Conservation (phyloP, 2,329 filamentous ascomycete genomes). For the Botrytis medusae region DNA sequence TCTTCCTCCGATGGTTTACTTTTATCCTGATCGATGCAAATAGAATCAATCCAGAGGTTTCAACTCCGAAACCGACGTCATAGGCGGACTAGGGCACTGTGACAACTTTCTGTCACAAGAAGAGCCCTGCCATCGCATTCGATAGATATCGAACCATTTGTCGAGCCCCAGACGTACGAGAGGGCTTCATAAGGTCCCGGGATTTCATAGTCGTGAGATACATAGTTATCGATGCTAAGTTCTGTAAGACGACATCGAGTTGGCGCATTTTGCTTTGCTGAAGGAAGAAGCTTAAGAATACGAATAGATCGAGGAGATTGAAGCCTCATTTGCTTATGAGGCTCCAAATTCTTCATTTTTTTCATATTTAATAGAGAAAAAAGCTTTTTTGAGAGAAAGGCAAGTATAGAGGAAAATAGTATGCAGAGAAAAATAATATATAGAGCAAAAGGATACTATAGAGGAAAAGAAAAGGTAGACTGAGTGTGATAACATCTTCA, state of each 20-base stretch:
- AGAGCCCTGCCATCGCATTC: background rate
- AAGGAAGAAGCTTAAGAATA: background rate
- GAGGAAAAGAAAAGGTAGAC: too few species aligned
- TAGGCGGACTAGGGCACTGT: background rate
- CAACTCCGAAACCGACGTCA: background rate
- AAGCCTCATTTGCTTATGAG: background rate
- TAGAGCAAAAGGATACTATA: too few species aligned
- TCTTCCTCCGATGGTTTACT: background rate
- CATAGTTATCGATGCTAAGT: background rate
- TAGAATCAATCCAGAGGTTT: background rate
- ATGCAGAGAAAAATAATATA: too few species aligned
- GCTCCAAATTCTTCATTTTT: background rate
- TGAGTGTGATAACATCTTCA: too few species aligned
- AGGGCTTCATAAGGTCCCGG: background rate
- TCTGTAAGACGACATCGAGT: background rate
- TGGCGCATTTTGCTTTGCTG: background rate
- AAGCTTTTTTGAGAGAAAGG: too few species aligned
- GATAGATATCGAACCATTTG: background rate
- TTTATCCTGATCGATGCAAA: background rate
- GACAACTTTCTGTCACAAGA: background rate
- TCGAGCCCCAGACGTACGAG: background rate
- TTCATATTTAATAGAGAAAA: too few species aligned
- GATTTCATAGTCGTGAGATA: background rate
- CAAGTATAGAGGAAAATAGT: too few species aligned
- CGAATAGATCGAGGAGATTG: background rate